Evolutionary conservation across 768 basidiomycete species (phyloP), one percentile per base, ranked within the genome.

Genomic region (Daedaleopsis nitida): DNA sequence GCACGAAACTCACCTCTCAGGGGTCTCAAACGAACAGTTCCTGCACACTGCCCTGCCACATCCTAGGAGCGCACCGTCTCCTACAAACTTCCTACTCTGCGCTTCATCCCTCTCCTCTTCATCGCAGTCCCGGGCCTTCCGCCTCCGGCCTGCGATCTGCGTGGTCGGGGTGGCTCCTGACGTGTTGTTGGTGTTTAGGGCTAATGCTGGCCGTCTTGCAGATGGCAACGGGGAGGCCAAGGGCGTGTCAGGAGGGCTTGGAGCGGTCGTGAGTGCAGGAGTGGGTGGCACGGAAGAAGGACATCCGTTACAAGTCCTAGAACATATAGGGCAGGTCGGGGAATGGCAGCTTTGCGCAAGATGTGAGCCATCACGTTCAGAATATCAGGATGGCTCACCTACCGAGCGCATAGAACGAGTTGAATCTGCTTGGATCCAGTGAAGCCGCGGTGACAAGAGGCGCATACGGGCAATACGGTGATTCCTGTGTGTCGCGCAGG

Each of bases 221-320:
- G 49, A 57, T 16, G 58, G 44, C 12, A 54, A 7, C 17, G 63
- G 58, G 0, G 62, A 58, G 12, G 37, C 34, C 24, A 60, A 38
- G 27, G 59, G 61, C 14, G 68, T 63, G 1, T 60, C 52, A 10
- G 73, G 60, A 13, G 65, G 70, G 34, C 73, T 73, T 8, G 77
- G 70, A 5, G 75, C 73, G 42, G 69, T 69, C 2, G 74, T 76
- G 52, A 76, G 71, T 21, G 72, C 72, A 3, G 76, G 77, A 1
- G 76, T 78, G 1, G 76, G 74, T 23, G 77, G 76, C 21, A 69
- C 54, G 37, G 75, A 78, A 13, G 69, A 60, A 2, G 70, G 72
- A 16, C 69, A 73, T 0, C 71, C 75, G 24, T 73, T 75, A 51
- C 77, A 78, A 27, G 71, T 78, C 13, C 77, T 70, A 16, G 77